Base-by-base conservation (phyloP, 306 rosid species). In the Lathyrus aphaca region DNA sequence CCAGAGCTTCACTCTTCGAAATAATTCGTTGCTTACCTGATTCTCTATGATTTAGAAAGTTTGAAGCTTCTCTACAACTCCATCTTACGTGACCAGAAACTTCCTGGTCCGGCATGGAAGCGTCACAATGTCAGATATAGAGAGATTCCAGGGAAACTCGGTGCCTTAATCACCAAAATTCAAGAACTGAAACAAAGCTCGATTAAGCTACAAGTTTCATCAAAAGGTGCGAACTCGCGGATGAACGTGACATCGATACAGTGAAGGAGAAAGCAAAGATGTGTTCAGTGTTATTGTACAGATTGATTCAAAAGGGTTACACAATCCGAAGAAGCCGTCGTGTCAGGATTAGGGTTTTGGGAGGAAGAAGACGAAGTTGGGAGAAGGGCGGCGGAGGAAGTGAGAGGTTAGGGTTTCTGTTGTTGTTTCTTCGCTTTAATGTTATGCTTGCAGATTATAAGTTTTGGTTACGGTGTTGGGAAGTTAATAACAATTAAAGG, bases 61-160 rank as follows among this genome's bases (percentile, higher is more conserved):
- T 50, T 95, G 40, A 91, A 91, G 60, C 96, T 95, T 11, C 68
- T 95, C 72, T 95, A 95, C 84, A 95, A 95, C 61, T 18, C 99
- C 9, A 91, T 95, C 12, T 64, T 91, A 46, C 77, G 97, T 8
- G 97, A 95, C 43, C 78, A 96, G 7, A 91, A 89, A 69, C 95
- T 95, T 54, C 93, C 95, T 0, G 97, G 99, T 53, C 97, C 97
- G 0, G 88, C 87, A 0, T 95, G 97, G 99, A 91, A 91, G 82
- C 85, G 92, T n/a, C 97, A 83, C 69, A 86, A 87, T 8, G 82
- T 87, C 17, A 69, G 88, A 6, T 95, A 95, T 80, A 69, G 91
- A 57, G 99, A 91, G 76, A 95, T 91, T 81, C 92, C 99, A 0
- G 95, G 96, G 37, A 95, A 87, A 77, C 86, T 95, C 7, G 84